Evolutionary conservation across 2,329 filamentous ascomycete species (phyloP).

Genomic region (Hypoxylon sp.): DNA sequence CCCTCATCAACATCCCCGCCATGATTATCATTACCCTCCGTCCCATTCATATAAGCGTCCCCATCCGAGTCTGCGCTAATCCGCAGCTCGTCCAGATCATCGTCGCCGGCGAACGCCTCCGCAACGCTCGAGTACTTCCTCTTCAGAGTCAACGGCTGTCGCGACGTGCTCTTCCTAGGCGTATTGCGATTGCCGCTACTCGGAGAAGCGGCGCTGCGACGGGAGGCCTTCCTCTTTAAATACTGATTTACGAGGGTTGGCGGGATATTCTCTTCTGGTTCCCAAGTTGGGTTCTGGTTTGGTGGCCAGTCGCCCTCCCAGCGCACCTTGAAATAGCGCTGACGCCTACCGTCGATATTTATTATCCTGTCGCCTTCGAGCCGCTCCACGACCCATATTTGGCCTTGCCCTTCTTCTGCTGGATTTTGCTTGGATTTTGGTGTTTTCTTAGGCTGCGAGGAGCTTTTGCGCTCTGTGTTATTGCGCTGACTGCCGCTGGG

Average conservation of each 20-base stretch:
- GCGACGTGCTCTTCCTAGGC: slow-evolving; percentile 20
- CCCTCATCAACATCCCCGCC: slow-evolving; percentile 15
- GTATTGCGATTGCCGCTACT: slow-evolving; percentile 31
- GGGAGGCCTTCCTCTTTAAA: slow-evolving; percentile 52
- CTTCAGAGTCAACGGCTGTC: slow-evolving; percentile 30
- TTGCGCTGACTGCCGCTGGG: slow-evolving; percentile 12
- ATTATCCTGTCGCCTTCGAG: slow-evolving; percentile 61
- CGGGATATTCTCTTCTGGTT: slow-evolving; percentile 68
- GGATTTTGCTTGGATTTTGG: slow-evolving; percentile 44
- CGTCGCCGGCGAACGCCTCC: slow-evolving; percentile 54
- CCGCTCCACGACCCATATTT: slow-evolving; percentile 61
- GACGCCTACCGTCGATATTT: slow-evolving; percentile 55
- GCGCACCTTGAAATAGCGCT: slow-evolving; percentile 66
- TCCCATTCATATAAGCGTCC: not conserved
- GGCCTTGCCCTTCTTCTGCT: slow-evolving; percentile 44
- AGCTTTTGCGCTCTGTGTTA: not conserved
- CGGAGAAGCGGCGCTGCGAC: slow-evolving; percentile 5
- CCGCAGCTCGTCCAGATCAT: slow-evolving; percentile 18
- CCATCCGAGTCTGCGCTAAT: not conserved
- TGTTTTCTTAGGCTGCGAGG: slow-evolving; percentile 30
- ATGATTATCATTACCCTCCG: not conserved
- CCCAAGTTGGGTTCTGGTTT: slow-evolving; percentile 71
- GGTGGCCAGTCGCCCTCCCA: slow-evolving; percentile 72
- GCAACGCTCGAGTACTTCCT: slow-evolving; percentile 55
- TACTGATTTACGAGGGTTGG: slow-evolving; percentile 60